Conservation (phyloP, 805 yeast species). For the Candida ortonii region DNA sequence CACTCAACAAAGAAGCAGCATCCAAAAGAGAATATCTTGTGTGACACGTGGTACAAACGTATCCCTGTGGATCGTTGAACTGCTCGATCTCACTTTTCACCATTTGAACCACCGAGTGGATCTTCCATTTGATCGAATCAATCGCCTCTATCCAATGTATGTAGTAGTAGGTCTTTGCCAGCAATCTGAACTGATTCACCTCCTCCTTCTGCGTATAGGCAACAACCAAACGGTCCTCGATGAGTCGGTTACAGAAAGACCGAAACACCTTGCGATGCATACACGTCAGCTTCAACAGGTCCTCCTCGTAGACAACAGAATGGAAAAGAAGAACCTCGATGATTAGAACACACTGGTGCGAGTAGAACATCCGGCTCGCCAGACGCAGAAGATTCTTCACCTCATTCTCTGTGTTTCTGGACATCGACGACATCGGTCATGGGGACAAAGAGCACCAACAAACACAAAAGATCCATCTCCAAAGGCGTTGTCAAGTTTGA, state of each 20-base stretch:
- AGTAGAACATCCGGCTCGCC: conserved; percentile 85
- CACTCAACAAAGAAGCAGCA: conserved; percentile 77
- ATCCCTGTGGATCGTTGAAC: conserved; percentile 90
- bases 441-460: conserved; percentile 3
- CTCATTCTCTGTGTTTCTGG: conserved; percentile 20
- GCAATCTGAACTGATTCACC: conserved; percentile 60
- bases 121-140: conserved; percentile 95
- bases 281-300: conserved; percentile 73
- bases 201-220: conserved; percentile 72
- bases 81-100: conserved; percentile 81
- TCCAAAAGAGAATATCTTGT: conserved; percentile 82
- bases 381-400: conserved; percentile 55
- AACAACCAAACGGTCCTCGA: conserved; percentile 78
- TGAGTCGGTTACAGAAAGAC: conserved; percentile 71
- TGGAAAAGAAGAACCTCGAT: conserved; percentile 86
- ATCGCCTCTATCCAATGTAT: conserved; percentile 91
- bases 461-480: neutral
- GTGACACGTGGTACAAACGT: conserved; percentile 82
- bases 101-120: conserved; percentile 76
- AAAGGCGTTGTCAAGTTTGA: conserved; percentile 2
- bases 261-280: conserved; percentile 85
- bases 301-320: conserved; percentile 90
- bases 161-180: conserved; percentile 72
- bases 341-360: conserved; percentile 76
- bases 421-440: conserved; percentile 15